A percentile compares a stretch with the other conserved stretches of the same genome.
These are phyloP conservation scores for Sarcodon sp. DNA, from an alignment of 768 basidiomycete species.

Conservation along the genomic window DNA sequence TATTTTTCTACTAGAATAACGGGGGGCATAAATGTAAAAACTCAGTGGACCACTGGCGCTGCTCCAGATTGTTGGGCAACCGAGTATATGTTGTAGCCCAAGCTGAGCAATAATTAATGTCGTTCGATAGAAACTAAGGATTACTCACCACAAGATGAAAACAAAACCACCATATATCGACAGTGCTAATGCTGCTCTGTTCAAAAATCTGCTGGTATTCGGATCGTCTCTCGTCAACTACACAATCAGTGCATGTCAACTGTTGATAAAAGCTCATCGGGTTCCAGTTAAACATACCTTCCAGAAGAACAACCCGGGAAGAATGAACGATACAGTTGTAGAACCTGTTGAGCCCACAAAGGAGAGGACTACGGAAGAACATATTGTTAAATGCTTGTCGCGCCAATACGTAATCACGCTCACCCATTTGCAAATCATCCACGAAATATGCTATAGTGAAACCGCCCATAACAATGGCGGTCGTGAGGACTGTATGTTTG, in stretches of 20 bases:
- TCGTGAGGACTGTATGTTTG: conserved; percentile 62
- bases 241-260: conserved; percentile 3
- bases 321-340: conserved; percentile 93
- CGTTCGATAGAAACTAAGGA: neutral
- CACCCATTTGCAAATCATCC: conserved; percentile 66
- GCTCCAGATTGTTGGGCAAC: conserved; percentile 23
- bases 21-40: no score
- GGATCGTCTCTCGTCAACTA: conserved; percentile 63
- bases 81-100: conserved; percentile 71
- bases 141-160: conserved; percentile 77
- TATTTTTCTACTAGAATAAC: no score
- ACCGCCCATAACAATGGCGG: conserved; percentile 46
- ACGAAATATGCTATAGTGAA: conserved; percentile 72
- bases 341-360: conserved; percentile 97
- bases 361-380: conserved; percentile 52
- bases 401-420: conserved; percentile 13
- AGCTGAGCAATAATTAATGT: conserved; percentile 26
- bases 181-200: conserved; percentile 50
- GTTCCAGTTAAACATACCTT: conserved; percentile 35
- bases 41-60: no score
- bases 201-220: conserved; percentile 36
- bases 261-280: neutral
- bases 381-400: neutral
- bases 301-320: conserved; percentile 91
- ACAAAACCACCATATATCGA: conserved; percentile 66